Evolutionary conservation across 495 filamentous ascomycete genomes (phyloP).

Genomic region (Neurospora tetraspora): DNA sequence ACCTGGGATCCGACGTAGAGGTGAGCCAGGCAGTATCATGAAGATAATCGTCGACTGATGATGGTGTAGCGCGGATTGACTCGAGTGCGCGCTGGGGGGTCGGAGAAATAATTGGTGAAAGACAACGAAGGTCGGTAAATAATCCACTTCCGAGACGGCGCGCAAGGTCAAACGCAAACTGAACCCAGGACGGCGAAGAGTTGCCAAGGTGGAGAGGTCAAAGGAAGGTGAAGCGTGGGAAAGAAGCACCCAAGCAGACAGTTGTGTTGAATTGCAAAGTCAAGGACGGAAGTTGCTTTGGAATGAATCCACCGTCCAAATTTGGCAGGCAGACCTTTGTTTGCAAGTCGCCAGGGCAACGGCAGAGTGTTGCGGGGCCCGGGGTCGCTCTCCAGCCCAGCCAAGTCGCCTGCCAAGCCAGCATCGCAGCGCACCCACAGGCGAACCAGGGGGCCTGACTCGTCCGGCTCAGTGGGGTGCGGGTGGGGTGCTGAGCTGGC

Average conservation of each 20-base stretch:
- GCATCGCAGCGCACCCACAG: neutral
- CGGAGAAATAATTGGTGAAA: neutral
- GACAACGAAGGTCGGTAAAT: neutral
- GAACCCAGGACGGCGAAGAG: neutral
- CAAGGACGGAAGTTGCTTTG: neutral
- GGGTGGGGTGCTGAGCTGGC: neutral
- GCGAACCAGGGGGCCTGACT: neutral
- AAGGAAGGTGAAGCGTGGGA: neutral
- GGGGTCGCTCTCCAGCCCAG: neutral
- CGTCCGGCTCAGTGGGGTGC: neutral
- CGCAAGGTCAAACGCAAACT: neutral
- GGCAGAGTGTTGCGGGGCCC: neutral
- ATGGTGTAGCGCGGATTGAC: neutral
- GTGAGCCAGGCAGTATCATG: neutral
- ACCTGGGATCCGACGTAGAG: neutral
- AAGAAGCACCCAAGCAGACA: neutral
- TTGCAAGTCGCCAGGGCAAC: neutral
- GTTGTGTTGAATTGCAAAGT: neutral
- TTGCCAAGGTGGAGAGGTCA: neutral
- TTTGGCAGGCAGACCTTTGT: neutral
- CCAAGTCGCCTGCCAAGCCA: neutral
- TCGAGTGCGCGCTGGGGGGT: neutral
- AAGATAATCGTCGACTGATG: neutral
- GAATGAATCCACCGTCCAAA: neutral
- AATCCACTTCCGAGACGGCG: neutral